phyloP scores from a whole-genome alignment of 2,329 filamentous ascomycete species.

The Pseudogymnoascus sp. region DNA sequence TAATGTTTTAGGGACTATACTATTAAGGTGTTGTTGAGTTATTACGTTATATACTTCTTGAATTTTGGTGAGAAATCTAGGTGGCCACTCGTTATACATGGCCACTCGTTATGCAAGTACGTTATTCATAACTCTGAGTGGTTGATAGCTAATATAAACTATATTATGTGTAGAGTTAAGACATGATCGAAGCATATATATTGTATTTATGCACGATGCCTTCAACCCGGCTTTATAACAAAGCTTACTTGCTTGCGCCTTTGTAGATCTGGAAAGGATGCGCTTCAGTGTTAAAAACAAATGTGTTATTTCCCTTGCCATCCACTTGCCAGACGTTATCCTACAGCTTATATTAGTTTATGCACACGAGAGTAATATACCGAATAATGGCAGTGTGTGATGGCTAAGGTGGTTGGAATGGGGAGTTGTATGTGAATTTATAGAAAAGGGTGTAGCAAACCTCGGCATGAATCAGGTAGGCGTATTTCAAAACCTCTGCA shows the following conservation, averaged over 20 bases:
- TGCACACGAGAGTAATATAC: neutral
- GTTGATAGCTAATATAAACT: neutral
- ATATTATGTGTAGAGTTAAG: neutral
- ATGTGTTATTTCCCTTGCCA: constrained; percentile 42
- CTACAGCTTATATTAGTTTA: constrained; percentile 15
- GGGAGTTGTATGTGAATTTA: neutral
- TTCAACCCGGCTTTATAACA: neutral
- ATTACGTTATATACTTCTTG: no score
- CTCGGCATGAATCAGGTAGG: constrained; percentile 53
- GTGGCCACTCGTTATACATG: no score
- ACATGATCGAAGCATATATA: neutral
- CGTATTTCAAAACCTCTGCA: constrained; percentile 81
- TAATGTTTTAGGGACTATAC: no score
- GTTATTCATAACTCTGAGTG: neutral
- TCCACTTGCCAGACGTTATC: constrained; percentile 46
- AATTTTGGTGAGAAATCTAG: no score
- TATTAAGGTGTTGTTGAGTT: no score
- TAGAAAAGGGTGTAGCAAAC: constrained; percentile 18
- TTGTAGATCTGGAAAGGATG: constrained; percentile 46
- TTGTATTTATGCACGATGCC: neutral
- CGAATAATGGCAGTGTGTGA: constrained; percentile 2
- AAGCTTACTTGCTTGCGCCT: neutral
- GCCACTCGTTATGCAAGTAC: no score
- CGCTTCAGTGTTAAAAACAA: constrained; percentile 59
- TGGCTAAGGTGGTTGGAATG: neutral